Evolutionary conservation across 2,329 filamentous ascomycete genomes (phyloP).

Genomic region (Sarocladium kiliense): DNA sequence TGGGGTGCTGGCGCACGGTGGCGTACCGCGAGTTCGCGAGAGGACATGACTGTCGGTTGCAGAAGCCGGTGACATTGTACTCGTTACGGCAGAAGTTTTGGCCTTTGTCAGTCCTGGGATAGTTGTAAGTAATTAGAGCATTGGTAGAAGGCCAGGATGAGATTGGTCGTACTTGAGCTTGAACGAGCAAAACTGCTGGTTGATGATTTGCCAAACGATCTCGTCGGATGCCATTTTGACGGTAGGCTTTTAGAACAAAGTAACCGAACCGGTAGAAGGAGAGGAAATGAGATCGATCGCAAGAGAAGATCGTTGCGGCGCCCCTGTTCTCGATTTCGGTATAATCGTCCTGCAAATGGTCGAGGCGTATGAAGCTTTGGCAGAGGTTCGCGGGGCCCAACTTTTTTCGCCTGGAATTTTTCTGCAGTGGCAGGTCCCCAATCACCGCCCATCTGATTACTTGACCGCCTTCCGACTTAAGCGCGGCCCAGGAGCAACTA

Average conservation of each 20-base stretch:
- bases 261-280: neutral
- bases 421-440: constrained; percentile 13
- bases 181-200: constrained; percentile 91
- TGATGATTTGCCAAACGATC: constrained; percentile 96
- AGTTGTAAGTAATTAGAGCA: constrained; percentile 21
- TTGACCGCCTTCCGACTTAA: constrained; percentile 15
- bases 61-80: constrained; percentile 79
- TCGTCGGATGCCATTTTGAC: constrained; percentile 80
- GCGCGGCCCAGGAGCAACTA: neutral
- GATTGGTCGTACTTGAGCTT: constrained; percentile 71
- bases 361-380: constrained; percentile 1
- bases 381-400: constrained; percentile 13
- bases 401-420: constrained; percentile 16
- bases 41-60: constrained; percentile 83
- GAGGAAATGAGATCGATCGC: no score
- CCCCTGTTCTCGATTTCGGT: constrained; percentile 5
- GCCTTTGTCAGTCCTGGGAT: constrained; percentile 66
- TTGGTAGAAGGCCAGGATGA: neutral
- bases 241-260: neutral
- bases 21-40: constrained; percentile 91
- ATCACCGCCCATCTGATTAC: constrained; percentile 12
- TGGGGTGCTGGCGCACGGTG: constrained; percentile 80
- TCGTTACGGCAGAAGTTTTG: constrained; percentile 96
- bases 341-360: neutral
- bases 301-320: neutral